A percentile compares a stretch with the other conserved stretches of the same genome.
Conservation (phyloP, 148 eudicot species). For the Cornus suecica region DNA sequence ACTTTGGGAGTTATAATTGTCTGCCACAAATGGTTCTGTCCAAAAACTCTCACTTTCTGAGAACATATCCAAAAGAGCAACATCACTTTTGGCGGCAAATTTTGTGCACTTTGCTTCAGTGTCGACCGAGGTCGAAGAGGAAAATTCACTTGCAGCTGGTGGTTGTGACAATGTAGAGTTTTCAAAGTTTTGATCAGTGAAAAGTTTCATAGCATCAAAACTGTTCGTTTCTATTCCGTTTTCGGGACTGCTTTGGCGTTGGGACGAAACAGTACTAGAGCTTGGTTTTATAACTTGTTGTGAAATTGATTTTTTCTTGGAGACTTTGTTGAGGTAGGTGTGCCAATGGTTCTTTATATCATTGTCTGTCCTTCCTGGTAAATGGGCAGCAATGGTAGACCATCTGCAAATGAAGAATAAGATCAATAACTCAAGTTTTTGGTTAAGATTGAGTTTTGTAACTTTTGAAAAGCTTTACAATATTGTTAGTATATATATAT, state of each 20-base stretch:
- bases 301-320: neutral
- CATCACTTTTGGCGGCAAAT: neutral
- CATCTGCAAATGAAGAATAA: conserved; percentile 15
- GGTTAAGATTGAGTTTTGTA: too few relatives aligned
- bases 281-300: neutral
- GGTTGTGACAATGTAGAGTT: conserved; percentile 11
- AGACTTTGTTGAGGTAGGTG: conserved; percentile 21
- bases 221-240: neutral
- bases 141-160: neutral
- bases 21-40: conserved; percentile 11
- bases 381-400: conserved; percentile 24
- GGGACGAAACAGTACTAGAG: neutral
- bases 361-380: conserved; percentile 31
- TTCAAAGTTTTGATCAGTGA: neutral
- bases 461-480: too few relatives aligned
- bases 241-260: neutral
- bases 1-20: neutral
- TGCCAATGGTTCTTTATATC: conserved; percentile 30
- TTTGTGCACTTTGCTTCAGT: neutral
- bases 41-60: conserved; percentile 3
- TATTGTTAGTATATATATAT: too few relatives aligned
- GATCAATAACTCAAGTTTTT: too few relatives aligned
- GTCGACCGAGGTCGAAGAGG: neutral
- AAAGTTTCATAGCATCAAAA: neutral
- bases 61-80: neutral